Evolutionary conservation across 768 basidiomycete species (phyloP).

Genomic region (Pleurotus eryngii): DNA sequence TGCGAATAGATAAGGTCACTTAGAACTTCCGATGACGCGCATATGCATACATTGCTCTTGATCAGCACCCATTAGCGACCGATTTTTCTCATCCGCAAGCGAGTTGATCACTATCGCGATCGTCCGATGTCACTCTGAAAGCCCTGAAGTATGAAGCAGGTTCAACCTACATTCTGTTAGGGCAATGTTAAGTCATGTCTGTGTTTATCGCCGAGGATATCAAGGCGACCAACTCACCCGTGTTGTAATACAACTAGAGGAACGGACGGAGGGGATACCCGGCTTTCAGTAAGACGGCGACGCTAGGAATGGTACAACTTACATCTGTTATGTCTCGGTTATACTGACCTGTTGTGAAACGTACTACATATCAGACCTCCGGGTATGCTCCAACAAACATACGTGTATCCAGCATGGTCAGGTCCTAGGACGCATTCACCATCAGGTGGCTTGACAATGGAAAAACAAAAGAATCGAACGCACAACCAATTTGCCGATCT

Average conservation of each 20-base stretch:
- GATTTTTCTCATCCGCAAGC: slow-evolving; percentile 36
- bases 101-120: slow-evolving; percentile 37
- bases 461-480: background rate
- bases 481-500: slow-evolving; percentile 55
- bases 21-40: background rate
- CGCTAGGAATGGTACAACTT: slow-evolving; percentile 14
- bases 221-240: slow-evolving; percentile 26
- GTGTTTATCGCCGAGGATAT: background rate
- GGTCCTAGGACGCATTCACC: slow-evolving; percentile 23
- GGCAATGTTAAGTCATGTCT: background rate
- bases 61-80: slow-evolving; percentile 51
- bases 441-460: background rate
- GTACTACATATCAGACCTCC: too few relatives aligned
- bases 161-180: slow-evolving; percentile 7
- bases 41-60: slow-evolving; percentile 48
- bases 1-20: slow-evolving; percentile 14
- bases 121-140: slow-evolving; percentile 8
- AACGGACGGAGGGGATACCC: too few relatives aligned
- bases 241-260: slow-evolving; percentile 46
- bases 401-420: slow-evolving; percentile 65
- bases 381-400: slow-evolving; percentile 9
- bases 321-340: slow-evolving; percentile 58
- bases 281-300: background rate
- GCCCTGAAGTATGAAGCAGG: background rate
- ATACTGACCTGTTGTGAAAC: slow-evolving; percentile 38